Evolutionary conservation across 306 rosid genomes (phyloP), one percentile per base, ranked within the genome.

Genomic region (Cucurbita pepo): DNA sequence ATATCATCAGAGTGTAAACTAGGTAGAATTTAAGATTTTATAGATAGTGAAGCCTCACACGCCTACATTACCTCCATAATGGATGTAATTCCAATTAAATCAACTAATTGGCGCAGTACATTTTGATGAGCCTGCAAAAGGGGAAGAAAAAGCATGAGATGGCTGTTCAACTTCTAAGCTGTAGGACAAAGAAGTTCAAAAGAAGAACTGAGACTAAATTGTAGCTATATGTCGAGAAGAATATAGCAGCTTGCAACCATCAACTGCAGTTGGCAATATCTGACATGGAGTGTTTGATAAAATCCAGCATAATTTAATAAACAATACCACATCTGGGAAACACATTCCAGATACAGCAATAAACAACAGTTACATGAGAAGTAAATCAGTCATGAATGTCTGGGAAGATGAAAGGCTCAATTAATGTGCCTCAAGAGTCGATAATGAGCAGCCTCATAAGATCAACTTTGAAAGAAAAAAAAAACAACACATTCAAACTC

Each of bases 41-140:
- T 50, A 30, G 45, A 69, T 14, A 44, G 12, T 16, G 43, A 69
- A 69, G 74, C 21, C 45, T 3, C 18, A 69, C 22, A 34, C 70
- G 70, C 37, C 52, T 25, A 76, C 5, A 38, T 79, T 77, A 95
- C 99, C 99, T 95, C 97, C 99, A 91, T 95, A 82, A 95, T 95
- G 71, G 99, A 95, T 75, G 99, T 95, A 72, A 88, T 89, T 81
- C 99, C 99, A 59, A 95, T 91, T 86, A 95, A 89, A 88, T 95
- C 99, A 76, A 95, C 97, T 72, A 95, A 76, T 67, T 85, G 95
- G 71, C 92, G 84, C 41, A 95, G 84, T 66, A 95, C 95, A 85
- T 91, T 84, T 86, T 86, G 96, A 82, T 91, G 97, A 66, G 90
- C 99, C 99, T 95, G 88, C 52, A 81, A 70, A 79, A 54, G 14